Base-by-base conservation (phyloP, 352 stramenopile species). In the Pythium sp. region DNA sequence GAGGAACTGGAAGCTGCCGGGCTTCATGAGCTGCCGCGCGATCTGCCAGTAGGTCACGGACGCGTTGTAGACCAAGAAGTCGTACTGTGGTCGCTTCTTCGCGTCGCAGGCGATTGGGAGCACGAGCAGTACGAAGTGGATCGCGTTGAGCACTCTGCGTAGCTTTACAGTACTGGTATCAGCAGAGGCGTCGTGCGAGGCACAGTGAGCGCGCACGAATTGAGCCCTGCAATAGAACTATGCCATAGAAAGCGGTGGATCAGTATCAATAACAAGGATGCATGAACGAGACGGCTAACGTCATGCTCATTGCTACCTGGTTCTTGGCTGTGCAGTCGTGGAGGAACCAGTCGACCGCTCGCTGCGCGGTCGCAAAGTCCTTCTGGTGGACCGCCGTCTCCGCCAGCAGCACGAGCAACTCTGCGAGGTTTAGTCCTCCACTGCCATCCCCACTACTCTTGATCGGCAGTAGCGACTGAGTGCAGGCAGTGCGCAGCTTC, bases 1-100 rank as follows among this genome's bases (percentile, higher is more conserved):
- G 8, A 95, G 72, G 60, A 93, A 91, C 69, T 91, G 84, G 30
- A 90, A 90, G 1, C 77, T 92, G 4, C 80, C 78, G 14, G 74
- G 72, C 62, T 95, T 94, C 79, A 98, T 93, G 30, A 96, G 75
- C 62, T 89, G 81, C 5, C 91, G 76, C 55, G 87, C 79, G 57
- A 97, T 82, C 22, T 86, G 84, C 91, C 91, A 97, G 61, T 93
- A 95, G 32, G 82, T 80, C 12, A 97, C 81, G 0, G 87, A 96
- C 12, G 87, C 87, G 62, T 98, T 98, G 86, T 97, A 97, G 60
- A 97, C 79, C 18, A 98, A 79, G 65, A 97, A 97, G 60, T 96
- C 82, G 75, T 98, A 97, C 12, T 72, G 69, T 12, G 84, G 82
- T 0, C 88, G 82, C 7, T 87, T 87, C 20, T 69, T 75, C 1